These are phyloP conservation scores for Aspergillus sojae DNA, from an alignment of 2,329 filamentous ascomycete genomes.

Conservation along the genomic window DNA sequence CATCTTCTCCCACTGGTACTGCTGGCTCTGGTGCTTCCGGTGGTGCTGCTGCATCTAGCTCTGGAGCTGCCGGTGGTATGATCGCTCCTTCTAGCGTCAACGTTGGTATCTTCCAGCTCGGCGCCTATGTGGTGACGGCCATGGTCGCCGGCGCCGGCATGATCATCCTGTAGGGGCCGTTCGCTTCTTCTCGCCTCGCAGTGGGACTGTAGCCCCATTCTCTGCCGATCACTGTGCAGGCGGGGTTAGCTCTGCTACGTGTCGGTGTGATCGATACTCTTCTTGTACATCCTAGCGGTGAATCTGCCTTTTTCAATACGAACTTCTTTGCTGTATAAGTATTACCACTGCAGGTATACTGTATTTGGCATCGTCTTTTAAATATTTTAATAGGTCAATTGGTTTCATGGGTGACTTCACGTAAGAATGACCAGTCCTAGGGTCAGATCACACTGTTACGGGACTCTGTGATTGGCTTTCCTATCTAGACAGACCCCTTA, in stretches of 20 bases:
- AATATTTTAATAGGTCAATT: not conserved
- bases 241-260: not conserved
- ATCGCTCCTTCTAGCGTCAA: constrained; percentile 31
- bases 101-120: constrained; percentile 40
- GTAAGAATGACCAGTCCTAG: too few species aligned
- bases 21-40: constrained; percentile 14
- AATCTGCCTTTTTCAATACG: not conserved
- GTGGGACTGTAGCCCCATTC: not conserved
- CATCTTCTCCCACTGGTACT: constrained; percentile 34
- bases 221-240: not conserved
- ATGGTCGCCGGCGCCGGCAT: constrained; percentile 45
- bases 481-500: too few species aligned
- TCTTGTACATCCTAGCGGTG: not conserved
- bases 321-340: not conserved
- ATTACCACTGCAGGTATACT: not conserved
- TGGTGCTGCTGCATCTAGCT: constrained; percentile 21
- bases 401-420: not conserved
- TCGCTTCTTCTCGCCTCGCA: not conserved
- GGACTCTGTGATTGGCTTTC: too few species aligned
- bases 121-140: constrained; percentile 41
- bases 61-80: constrained; percentile 31
- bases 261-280: not conserved
- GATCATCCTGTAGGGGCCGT: constrained; percentile 43
- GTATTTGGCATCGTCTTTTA: not conserved
- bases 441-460: not conserved